Percentiles rank a stretch among this genome's conserved stretches.
phyloP scores from a whole-genome alignment of 2,329 filamentous ascomycete genomes.

The Beauveria australis region DNA sequence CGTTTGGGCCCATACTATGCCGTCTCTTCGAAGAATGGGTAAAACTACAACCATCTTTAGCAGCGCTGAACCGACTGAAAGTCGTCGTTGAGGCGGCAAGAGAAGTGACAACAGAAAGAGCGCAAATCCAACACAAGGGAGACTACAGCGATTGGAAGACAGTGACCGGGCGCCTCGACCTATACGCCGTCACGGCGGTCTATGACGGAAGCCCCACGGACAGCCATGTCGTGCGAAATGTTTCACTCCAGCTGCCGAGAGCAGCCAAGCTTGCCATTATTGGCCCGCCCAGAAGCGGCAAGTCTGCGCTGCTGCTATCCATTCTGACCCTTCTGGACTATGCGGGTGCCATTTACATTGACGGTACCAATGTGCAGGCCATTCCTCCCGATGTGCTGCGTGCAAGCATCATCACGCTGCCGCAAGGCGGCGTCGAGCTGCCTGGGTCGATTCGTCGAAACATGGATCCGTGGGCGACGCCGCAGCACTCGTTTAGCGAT shows the following conservation, averaged over 20 bases:
- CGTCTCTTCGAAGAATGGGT: conserved; percentile 21
- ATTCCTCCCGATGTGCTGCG: conserved; percentile 15
- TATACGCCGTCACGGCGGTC: background rate
- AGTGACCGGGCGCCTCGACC: background rate
- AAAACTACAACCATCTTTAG: background rate
- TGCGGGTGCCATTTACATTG: conserved; percentile 13
- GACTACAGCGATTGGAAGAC: background rate
- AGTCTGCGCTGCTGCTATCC: conserved; percentile 17
- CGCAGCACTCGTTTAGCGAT: background rate
- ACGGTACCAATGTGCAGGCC: conserved; percentile 11
- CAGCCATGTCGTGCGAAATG: conserved; percentile 16
- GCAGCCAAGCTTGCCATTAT: conserved; percentile 25
- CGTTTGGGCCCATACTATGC: conserved; percentile 17
- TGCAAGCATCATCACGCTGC: conserved; percentile 14
- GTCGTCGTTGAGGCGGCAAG: background rate
- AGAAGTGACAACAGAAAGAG: background rate
- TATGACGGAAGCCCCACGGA: background rate
- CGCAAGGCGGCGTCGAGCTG: conserved; percentile 15
- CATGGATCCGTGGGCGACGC: conserved; percentile 11
- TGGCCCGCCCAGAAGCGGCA: conserved; percentile 25
- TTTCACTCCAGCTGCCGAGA: conserved; percentile 21
- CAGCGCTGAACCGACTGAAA: background rate
- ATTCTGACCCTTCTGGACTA: conserved; percentile 12
- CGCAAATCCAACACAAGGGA: background rate
- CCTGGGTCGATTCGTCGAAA: conserved; percentile 14